phyloP scores from a whole-genome alignment of 352 stramenopile species.

The Sclerospora graminicola region DNA sequence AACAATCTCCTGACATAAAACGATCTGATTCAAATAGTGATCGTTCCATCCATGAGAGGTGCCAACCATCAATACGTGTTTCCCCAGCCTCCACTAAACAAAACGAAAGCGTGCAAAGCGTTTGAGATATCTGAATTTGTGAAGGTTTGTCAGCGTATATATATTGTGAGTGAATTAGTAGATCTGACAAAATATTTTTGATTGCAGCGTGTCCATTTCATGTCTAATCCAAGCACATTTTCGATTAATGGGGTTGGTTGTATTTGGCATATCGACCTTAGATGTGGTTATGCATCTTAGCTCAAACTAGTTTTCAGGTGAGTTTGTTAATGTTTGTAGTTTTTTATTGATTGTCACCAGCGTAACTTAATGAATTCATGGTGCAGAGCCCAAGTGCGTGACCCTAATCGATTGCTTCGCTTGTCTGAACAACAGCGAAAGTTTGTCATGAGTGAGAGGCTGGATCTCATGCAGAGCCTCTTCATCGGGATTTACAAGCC shows the following conservation, averaged over 20 bases:
- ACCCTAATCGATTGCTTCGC: too few species aligned
- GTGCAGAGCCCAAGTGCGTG: too few species aligned
- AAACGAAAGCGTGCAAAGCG: conserved; percentile 68
- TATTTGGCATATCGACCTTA: conserved; percentile 88
- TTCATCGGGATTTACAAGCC: too few species aligned
- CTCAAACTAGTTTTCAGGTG: conserved; percentile 64
- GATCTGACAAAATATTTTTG: conserved; percentile 1
- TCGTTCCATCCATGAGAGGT: conserved; percentile 94
- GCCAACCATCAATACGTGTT: too few species aligned
- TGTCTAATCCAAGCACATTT: conserved; percentile 94
- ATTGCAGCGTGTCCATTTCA: conserved; percentile 85
- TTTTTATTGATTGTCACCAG: too few species aligned
- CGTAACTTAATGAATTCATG: too few species aligned
- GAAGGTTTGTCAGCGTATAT: conserved; percentile 34
- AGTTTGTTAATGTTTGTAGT: neutral
- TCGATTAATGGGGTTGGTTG: conserved; percentile 90
- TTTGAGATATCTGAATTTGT: conserved; percentile 45
- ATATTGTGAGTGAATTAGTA: neutral
- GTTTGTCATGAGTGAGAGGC: too few species aligned
- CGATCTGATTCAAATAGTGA: conserved; percentile 74
- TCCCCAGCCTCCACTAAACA: conserved; percentile 91
- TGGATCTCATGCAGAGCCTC: too few species aligned
- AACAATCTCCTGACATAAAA: conserved; percentile 52
- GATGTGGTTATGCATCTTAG: conserved; percentile 87
- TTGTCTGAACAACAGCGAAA: too few species aligned